Evolutionary conservation across 139 green algal genomes (phyloP).

Genomic region (Chlorella ohadii): DNA sequence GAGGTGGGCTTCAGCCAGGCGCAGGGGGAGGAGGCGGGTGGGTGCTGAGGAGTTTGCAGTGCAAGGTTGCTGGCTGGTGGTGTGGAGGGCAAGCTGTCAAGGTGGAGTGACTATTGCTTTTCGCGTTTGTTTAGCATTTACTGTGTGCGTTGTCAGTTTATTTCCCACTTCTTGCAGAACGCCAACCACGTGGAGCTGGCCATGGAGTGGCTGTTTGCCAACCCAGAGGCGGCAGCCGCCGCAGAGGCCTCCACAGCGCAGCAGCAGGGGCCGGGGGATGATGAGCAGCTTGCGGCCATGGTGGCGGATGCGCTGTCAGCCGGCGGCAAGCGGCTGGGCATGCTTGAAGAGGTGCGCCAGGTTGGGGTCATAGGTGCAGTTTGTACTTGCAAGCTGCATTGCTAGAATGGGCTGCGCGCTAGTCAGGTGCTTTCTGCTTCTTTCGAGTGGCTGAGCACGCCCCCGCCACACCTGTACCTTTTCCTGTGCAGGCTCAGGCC

Average conservation of each 20-base stretch:
- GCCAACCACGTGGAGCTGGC: constrained; percentile 88
- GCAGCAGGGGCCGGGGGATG: background rate
- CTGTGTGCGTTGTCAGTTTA: no score
- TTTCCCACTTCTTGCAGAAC: constrained; percentile 57
- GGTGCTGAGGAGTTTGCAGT: no score
- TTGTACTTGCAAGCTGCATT: no score
- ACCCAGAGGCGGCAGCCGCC: constrained; percentile 65
- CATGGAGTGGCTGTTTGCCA: constrained; percentile 93
- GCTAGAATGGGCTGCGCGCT: no score
- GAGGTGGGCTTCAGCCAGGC: constrained; percentile 92
- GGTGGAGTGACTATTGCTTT: no score
- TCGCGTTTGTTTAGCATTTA: no score
- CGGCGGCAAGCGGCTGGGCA: background rate
- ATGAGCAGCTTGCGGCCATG: constrained; percentile 29
- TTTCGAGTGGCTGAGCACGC: no score
- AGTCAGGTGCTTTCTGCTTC: no score
- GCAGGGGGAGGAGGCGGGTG: constrained; percentile 74
- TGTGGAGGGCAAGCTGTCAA: no score
- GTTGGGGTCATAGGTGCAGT: background rate
- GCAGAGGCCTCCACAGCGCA: constrained; percentile 27
- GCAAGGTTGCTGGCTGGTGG: no score
- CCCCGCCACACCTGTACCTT: background rate
- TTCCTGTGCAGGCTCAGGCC: background rate
- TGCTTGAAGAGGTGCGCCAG: constrained; percentile 15
- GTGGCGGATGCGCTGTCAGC: constrained; percentile 23